A percentile compares a stretch with the other conserved stretches of the same genome.
Conservation (phyloP, 257 asterid species). For the Ocimum tenuiflorum region DNA sequence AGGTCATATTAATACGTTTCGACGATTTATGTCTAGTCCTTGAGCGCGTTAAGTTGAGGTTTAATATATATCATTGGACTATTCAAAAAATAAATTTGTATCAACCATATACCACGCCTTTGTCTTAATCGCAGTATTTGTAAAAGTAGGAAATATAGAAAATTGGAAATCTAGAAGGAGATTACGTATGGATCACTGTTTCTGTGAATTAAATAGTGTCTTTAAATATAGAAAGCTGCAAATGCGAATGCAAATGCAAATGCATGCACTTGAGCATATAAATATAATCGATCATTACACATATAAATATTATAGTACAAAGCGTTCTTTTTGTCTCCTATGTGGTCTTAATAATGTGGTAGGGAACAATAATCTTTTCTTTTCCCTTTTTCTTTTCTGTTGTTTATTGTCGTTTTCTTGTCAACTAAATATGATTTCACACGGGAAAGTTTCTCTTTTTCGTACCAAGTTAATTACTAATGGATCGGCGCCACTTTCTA, state of each 20-base stretch:
- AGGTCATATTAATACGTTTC: too few species aligned
- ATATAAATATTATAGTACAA: constrained; percentile 12
- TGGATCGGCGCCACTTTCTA: too few species aligned
- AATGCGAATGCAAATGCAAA: not conserved
- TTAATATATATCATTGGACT: not conserved
- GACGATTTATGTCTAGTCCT: too few species aligned
- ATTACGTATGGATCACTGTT: not conserved
- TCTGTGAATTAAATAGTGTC: not conserved
- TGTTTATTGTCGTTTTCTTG: constrained; percentile 17
- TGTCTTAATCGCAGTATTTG: not conserved
- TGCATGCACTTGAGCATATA: constrained; percentile 18
- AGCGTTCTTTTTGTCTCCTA: constrained; percentile 21
- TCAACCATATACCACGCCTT: not conserved
- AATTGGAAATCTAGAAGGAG: constrained; percentile 10
- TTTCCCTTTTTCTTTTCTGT: constrained; percentile 1
- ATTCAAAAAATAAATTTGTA: not conserved
- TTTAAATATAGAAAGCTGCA: not conserved
- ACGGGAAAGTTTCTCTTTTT: constrained; percentile 6
- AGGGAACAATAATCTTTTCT: constrained; percentile 21
- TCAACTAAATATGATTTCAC: constrained; percentile 22
- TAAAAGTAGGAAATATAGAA: not conserved
- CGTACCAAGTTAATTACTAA: not conserved
- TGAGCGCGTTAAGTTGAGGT: too few species aligned
- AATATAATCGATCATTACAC: constrained; percentile 1
- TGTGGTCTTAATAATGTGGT: constrained; percentile 1